Evolutionary conservation across 208 protist species (phyloP).

Genomic region (Leishmania tropica): DNA sequence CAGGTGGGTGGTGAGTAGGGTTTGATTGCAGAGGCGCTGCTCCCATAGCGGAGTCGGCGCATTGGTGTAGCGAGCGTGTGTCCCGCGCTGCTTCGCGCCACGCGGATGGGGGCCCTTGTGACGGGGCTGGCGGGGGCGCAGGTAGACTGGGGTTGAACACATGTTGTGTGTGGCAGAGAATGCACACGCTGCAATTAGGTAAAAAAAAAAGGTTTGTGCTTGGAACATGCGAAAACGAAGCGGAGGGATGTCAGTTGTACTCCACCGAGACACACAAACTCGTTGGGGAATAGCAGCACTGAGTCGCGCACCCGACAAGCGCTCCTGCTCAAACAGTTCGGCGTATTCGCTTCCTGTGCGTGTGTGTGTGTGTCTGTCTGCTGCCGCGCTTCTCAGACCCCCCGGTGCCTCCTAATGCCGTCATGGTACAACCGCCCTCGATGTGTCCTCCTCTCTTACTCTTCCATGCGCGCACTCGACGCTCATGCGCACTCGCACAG

Average conservation of each 20-base stretch:
- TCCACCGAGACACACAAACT: neutral
- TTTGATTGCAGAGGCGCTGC: neutral
- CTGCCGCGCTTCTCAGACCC: neutral
- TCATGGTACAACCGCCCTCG: neutral
- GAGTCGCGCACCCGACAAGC: neutral
- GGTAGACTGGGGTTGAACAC: neutral
- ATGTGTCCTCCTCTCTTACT: neutral
- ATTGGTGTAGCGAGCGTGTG: too few species aligned
- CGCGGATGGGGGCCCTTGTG: neutral
- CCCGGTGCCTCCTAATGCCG: neutral
- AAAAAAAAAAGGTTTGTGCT: neutral
- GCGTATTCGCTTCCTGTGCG: neutral
- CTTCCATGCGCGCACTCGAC: neutral
- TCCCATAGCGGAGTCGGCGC: neutral
- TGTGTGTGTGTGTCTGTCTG: neutral
- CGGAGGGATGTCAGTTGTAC: neutral
- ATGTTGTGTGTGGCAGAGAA: neutral
- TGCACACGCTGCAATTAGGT: neutral
- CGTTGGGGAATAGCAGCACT: neutral
- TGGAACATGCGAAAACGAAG: neutral
- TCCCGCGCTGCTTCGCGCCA: neutral
- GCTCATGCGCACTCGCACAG: too few species aligned
- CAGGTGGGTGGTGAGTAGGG: neutral
- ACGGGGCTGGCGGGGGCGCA: too few species aligned
- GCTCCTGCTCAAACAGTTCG: neutral